These are phyloP conservation scores for Lentinula novae-zelandiae DNA, from an alignment of 1,284 basidiomycete species.

Conservation along the genomic window DNA sequence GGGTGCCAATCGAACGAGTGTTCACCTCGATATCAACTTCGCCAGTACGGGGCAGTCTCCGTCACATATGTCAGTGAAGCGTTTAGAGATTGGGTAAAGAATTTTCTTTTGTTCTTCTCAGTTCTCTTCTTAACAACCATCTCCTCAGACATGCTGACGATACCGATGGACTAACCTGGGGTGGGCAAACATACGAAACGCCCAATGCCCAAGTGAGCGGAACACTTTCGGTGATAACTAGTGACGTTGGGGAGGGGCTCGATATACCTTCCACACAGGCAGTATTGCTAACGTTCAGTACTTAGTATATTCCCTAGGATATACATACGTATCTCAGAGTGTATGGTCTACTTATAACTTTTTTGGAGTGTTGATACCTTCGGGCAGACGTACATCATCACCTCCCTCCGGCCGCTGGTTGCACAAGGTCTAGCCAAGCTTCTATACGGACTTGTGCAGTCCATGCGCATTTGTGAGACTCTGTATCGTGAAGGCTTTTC, in stretches of 20 bases:
- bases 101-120: constrained; percentile 13
- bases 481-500: no score
- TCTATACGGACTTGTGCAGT: no score
- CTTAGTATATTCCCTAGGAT: background rate
- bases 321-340: no score
- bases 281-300: constrained; percentile 35
- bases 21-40: constrained; percentile 34
- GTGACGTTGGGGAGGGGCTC: constrained; percentile 39
- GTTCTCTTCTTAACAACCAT: background rate
- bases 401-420: no score
- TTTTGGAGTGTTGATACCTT: no score
- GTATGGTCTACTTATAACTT: no score
- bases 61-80: constrained; percentile 34
- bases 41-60: constrained; percentile 27
- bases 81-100: constrained; percentile 39
- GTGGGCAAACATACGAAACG: constrained; percentile 64
- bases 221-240: constrained; percentile 28
- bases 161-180: constrained; percentile 54
- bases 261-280: constrained; percentile 55
- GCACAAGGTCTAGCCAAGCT: no score
- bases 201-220: constrained; percentile 44
- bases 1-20: constrained; percentile 30
- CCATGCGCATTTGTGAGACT: no score
- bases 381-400: no score
- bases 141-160: constrained; percentile 53